Evolutionary conservation across 2,329 filamentous ascomycete species (phyloP).

Genomic region (Neonectria magnoliae): DNA sequence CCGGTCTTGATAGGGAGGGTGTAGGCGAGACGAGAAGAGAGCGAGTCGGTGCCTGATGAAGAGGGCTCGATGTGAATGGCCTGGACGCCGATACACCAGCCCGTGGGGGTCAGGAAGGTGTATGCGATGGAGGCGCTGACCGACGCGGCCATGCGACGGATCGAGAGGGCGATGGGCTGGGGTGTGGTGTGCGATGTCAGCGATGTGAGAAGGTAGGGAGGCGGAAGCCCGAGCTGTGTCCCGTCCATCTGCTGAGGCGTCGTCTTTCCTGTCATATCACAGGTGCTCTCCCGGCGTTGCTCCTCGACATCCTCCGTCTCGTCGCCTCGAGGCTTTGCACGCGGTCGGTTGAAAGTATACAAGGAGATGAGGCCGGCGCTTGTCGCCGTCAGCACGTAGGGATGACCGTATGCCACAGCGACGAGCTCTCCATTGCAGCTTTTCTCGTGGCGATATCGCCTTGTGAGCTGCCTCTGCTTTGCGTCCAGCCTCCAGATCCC

Average conservation of each 20-base stretch:
- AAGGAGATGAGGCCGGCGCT: conserved; percentile 77
- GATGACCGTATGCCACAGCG: conserved; percentile 76
- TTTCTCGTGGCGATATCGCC: conserved; percentile 67
- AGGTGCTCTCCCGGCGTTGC: not conserved
- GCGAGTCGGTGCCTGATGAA: conserved; percentile 43
- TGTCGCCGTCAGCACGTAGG: conserved; percentile 84
- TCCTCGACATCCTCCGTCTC: conserved; percentile 2
- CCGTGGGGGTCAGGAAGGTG: conserved; percentile 78
- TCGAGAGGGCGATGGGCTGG: conserved; percentile 82
- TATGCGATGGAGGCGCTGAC: conserved; percentile 89
- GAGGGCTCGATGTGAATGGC: conserved; percentile 73
- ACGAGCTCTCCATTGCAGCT: conserved; percentile 73
- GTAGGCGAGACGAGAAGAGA: conserved; percentile 50
- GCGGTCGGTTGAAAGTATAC: conserved; percentile 68
- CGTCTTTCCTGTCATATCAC: not conserved
- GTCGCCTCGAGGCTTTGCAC: conserved; percentile 19
- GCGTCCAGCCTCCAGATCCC: conserved; percentile 72
- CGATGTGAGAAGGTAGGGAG: conserved; percentile 71
- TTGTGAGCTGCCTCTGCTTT: conserved; percentile 53
- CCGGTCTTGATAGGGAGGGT: conserved; percentile 47
- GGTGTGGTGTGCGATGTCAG: conserved; percentile 83
- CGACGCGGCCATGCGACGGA: conserved; percentile 71
- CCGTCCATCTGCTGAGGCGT: not conserved
- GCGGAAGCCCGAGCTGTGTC: conserved; percentile 22
- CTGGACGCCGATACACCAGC: conserved; percentile 93